These are phyloP conservation scores for Priceomyces melissophilus DNA, from an alignment of 805 yeast species.

Conservation along the genomic window DNA sequence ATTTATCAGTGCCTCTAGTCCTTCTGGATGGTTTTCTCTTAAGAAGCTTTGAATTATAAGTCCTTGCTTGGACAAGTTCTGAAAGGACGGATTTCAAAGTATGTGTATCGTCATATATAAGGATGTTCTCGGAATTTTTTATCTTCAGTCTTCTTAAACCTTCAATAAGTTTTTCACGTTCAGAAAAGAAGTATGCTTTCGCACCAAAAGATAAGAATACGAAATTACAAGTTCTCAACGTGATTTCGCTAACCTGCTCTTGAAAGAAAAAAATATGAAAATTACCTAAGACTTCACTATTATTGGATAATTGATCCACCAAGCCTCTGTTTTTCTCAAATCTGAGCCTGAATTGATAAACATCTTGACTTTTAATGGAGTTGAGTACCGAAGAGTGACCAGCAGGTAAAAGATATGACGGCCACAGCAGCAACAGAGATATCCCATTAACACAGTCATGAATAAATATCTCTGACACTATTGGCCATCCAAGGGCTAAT, in stretches of 20 bases:
- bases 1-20: not conserved
- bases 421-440: constrained; percentile 37
- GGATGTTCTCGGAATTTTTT: not conserved
- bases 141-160: not conserved
- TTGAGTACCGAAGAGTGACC: constrained; percentile 57
- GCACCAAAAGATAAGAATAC: constrained; percentile 45
- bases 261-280: constrained; percentile 34
- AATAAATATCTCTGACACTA: constrained; percentile 57
- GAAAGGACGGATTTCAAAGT: constrained; percentile 1
- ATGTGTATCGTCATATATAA: constrained; percentile 28
- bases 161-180: constrained; percentile 7
- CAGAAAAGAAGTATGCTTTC: constrained; percentile 9
- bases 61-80: not conserved
- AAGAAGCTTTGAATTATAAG: not conserved
- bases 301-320: constrained; percentile 40
- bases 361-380: constrained; percentile 46
- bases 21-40: constrained; percentile 4
- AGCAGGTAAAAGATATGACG: constrained; percentile 61
- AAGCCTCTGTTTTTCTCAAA: constrained; percentile 29
- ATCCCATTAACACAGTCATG: constrained; percentile 41
- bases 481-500: constrained; percentile 84
- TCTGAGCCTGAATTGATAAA: constrained; percentile 40
- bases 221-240: constrained; percentile 37
- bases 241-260: constrained; percentile 21
- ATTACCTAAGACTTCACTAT: constrained; percentile 30